Conservation (phyloP, 1,139 yeast genomes). For the Magnusiomyces paraingens region DNA sequence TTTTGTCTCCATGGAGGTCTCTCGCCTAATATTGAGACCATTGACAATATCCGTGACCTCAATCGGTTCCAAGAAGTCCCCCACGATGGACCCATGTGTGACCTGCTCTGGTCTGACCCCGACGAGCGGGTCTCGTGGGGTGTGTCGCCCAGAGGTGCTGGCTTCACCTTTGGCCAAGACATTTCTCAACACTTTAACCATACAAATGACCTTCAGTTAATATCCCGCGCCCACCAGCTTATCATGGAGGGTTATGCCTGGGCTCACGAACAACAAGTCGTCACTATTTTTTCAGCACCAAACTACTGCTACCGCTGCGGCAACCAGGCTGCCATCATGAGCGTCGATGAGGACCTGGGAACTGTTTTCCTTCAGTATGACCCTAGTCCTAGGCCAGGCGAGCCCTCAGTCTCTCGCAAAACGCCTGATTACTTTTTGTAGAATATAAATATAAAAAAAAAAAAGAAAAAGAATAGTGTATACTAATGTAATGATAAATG, state of each 20-base stretch:
- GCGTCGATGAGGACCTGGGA: constrained; percentile 59
- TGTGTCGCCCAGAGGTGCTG: constrained; percentile 96
- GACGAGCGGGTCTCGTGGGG: constrained; percentile 98
- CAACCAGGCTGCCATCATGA: constrained; percentile 98
- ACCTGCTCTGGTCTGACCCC: constrained; percentile 94
- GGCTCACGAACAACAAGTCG: constrained; percentile 54
- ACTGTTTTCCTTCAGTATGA: constrained; percentile 61
- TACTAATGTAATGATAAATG: not conserved
- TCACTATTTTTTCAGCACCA: constrained; percentile 96
- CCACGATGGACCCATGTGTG: constrained; percentile 99
- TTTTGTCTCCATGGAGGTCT: constrained; percentile 97
- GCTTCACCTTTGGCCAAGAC: constrained; percentile 85
- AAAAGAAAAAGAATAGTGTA: not conserved
- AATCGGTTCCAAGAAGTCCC: constrained; percentile 96
- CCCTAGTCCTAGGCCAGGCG: constrained; percentile 93
- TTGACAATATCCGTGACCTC: constrained; percentile 81
- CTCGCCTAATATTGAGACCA: constrained; percentile 84
- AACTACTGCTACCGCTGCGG: constrained; percentile 97
- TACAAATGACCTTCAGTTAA: constrained; percentile 70
- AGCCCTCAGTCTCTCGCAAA: constrained; percentile 89
- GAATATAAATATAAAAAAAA: not conserved
- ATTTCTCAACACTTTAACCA: constrained; percentile 81
- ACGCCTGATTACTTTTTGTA: constrained; percentile 90
- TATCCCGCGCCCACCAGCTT: constrained; percentile 95
- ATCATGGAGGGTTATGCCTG: constrained; percentile 95